A percentile compares a stretch with the other conserved stretches of the same genome.
These are phyloP conservation scores for Aspergillus nanangensis DNA, from an alignment of 495 filamentous ascomycete genomes.

Conservation along the genomic window DNA sequence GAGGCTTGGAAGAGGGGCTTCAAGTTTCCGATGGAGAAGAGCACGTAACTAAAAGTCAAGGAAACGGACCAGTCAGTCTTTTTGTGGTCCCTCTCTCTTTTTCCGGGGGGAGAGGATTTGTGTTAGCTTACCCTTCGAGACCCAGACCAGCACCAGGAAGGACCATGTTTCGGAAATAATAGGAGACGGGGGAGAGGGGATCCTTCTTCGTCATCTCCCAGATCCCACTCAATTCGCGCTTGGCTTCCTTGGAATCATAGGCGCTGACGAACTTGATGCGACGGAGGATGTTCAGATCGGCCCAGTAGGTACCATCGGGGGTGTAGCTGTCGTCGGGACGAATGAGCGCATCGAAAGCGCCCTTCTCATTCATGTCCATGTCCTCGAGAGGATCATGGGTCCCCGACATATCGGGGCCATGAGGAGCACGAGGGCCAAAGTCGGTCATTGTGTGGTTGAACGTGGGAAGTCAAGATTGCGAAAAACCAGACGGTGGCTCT, in stretches of 20 bases:
- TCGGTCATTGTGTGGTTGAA: constrained; percentile 37
- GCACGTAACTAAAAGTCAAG: constrained; percentile 67
- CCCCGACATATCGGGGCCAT: constrained; percentile 52
- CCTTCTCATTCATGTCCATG: constrained; percentile 59
- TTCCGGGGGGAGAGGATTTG: not conserved
- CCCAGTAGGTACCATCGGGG: constrained; percentile 80
- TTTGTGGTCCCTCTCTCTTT: not conserved
- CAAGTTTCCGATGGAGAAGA: constrained; percentile 91
- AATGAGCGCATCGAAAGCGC: constrained; percentile 68
- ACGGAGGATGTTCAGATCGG: constrained; percentile 65
- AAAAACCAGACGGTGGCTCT: constrained; percentile 2
- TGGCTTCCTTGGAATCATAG: constrained; percentile 61
- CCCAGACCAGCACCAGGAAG: constrained; percentile 84
- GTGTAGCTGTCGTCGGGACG: constrained; percentile 82
- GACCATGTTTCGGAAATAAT: constrained; percentile 82
- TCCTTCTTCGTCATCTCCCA: constrained; percentile 76
- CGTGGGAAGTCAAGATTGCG: not conserved
- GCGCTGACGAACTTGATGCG: constrained; percentile 67
- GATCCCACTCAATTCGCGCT: constrained; percentile 58
- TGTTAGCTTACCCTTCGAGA: constrained; percentile 63
- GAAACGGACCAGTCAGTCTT: not conserved
- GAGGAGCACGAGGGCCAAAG: constrained; percentile 50
- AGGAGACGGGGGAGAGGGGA: constrained; percentile 72
- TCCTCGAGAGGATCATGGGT: constrained; percentile 47
- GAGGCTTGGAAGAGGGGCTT: constrained; percentile 66